Evolutionary conservation across 1,284 basidiomycete species (phyloP).

Genomic region (Apiotrichum laibachii): DNA sequence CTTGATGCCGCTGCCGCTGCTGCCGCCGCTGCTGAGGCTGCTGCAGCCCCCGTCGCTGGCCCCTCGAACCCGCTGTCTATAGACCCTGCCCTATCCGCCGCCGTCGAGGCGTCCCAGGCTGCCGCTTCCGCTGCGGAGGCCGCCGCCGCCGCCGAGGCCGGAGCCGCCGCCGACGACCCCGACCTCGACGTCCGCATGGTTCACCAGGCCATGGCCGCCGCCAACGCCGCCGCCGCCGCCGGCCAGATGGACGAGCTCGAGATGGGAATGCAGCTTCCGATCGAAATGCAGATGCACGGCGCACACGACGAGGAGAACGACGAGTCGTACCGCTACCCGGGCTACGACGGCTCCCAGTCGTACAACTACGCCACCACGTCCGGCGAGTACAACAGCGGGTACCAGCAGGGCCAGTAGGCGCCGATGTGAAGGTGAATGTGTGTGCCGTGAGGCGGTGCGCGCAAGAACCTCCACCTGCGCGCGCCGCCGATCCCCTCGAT

Average conservation of each 20-base stretch:
- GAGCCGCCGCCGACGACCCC: not conserved
- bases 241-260: constrained; percentile 49
- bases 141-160: not conserved
- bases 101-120: not conserved
- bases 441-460: too few relatives aligned
- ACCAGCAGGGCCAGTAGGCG: constrained; percentile 10
- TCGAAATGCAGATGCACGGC: constrained; percentile 50
- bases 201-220: constrained; percentile 46
- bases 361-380: not conserved
- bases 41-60: constrained; percentile 6
- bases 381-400: not conserved
- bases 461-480: too few relatives aligned
- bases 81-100: constrained; percentile 3
- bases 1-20: constrained; percentile 1
- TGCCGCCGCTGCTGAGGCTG: constrained; percentile 3
- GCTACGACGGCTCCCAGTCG: constrained; percentile 10
- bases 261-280: constrained; percentile 48
- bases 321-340: not conserved
- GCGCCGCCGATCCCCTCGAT: too few relatives aligned
- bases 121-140: constrained; percentile 4
- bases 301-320: constrained; percentile 29
- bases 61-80: constrained; percentile 3
- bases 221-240: constrained; percentile 22
- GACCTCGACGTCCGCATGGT: constrained; percentile 43
- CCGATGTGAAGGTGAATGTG: not conserved